Conservation (phyloP, 305 asterid species). For the Rubia occidens region DNA sequence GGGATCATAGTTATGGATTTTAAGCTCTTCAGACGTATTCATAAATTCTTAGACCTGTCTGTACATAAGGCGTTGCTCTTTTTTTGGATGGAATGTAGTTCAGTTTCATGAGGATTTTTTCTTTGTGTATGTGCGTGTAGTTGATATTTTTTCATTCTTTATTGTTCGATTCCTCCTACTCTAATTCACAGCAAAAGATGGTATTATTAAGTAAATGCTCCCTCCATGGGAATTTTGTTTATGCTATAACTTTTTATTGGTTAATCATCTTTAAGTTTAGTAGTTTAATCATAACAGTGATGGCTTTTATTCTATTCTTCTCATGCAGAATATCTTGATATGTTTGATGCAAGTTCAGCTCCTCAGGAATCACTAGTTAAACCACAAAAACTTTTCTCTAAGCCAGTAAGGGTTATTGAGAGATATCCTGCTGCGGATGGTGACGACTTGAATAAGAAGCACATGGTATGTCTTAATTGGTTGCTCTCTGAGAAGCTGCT, state of each 20-base stretch:
- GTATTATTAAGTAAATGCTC: not conserved
- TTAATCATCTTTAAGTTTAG: not conserved
- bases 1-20: not conserved
- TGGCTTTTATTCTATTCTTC: slow-evolving; percentile 15
- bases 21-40: too few relatives aligned
- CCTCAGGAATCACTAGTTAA: slow-evolving; percentile 68
- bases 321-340: slow-evolving; percentile 65
- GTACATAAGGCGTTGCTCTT: not conserved
- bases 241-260: not conserved
- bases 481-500: slow-evolving; percentile 79
- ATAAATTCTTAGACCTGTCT: not conserved
- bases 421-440: slow-evolving; percentile 90
- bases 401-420: slow-evolving; percentile 78
- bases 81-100: not conserved
- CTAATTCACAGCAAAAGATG: not conserved
- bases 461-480: slow-evolving; percentile 97
- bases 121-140: too few relatives aligned
- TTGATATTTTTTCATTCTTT: not conserved
- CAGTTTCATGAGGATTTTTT: not conserved
- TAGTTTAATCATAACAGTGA: slow-evolving; percentile 1
- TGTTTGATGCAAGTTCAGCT: slow-evolving; percentile 84
- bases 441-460: slow-evolving; percentile 76
- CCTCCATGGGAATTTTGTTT: not conserved
- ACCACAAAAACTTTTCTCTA: slow-evolving; percentile 62
- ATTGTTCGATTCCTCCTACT: not conserved